Conservation (phyloP, 495 filamentous ascomycete genomes). For the Pseudotulostoma volvatum region DNA sequence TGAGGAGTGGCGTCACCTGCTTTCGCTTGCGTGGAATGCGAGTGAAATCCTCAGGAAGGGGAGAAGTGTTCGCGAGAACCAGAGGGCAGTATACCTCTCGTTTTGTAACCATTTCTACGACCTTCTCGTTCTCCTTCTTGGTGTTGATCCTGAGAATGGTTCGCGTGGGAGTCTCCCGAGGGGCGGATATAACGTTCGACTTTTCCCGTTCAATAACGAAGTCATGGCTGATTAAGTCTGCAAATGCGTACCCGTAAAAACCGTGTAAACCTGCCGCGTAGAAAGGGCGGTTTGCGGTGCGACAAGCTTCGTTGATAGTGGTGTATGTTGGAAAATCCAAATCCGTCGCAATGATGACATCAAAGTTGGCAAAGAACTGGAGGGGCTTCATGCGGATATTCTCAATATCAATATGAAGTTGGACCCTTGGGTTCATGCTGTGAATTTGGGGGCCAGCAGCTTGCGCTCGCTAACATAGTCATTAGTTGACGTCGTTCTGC, state of each 20-base stretch:
- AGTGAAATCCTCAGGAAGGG: conserved; percentile 52
- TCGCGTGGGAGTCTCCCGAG: conserved; percentile 63
- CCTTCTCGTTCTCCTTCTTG: conserved; percentile 56
- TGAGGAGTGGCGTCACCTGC: conserved; percentile 63
- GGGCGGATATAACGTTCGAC: conserved; percentile 50
- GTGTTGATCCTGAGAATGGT: conserved; percentile 52
- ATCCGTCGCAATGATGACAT: conserved; percentile 84
- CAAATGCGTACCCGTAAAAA: conserved; percentile 88
- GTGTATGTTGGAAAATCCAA: conserved; percentile 55
- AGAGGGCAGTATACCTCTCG: conserved; percentile 75
- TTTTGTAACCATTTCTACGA: conserved; percentile 83
- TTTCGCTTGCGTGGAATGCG: conserved; percentile 47
- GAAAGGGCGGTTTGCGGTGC: conserved; percentile 58
- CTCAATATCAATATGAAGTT: conserved; percentile 48
- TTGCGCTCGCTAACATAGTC: conserved; percentile 48
- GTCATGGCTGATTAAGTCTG: conserved; percentile 74
- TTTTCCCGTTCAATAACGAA: conserved; percentile 75
- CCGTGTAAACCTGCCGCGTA: conserved; percentile 82
- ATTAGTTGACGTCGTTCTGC: background rate
- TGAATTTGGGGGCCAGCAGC: conserved; percentile 64
- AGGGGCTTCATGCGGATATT: conserved; percentile 46
- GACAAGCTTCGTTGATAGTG: conserved; percentile 66
- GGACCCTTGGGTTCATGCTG: conserved; percentile 81
- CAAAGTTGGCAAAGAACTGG: conserved; percentile 60
- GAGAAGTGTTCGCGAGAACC: conserved; percentile 57